These are phyloP conservation scores for Pinus tabuliformis DNA, from an alignment of 75 land plant species.

Conservation along the genomic window DNA sequence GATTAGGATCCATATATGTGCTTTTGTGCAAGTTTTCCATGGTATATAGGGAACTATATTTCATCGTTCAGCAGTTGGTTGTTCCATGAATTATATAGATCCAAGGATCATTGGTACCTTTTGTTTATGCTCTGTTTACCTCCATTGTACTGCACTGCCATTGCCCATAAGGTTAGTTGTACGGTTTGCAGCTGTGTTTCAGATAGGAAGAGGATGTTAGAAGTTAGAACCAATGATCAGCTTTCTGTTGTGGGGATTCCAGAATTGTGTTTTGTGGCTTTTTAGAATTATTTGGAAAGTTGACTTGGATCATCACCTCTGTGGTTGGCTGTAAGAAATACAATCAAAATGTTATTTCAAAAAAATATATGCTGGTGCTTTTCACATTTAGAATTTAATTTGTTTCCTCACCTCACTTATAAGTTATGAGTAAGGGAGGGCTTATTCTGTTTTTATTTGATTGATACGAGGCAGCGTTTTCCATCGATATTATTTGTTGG, in stretches of 20 bases:
- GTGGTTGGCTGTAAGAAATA: background rate
- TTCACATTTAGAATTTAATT: background rate
- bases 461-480: background rate
- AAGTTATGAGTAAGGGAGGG: too few species aligned
- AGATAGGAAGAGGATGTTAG: background rate
- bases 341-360: background rate
- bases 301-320: background rate
- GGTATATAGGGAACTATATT: too few species aligned
- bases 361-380: background rate
- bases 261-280: background rate
- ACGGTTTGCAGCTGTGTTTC: background rate
- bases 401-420: too few species aligned
- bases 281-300: background rate
- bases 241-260: background rate
- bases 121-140: too few species aligned
- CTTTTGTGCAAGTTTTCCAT: background rate
- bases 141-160: too few species aligned
- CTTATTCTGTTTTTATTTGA: too few species aligned
- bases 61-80: too few species aligned
- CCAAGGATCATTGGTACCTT: too few species aligned
- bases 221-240: background rate
- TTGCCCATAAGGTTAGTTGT: background rate
- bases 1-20: background rate
- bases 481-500: background rate
- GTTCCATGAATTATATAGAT: too few species aligned